Conservation (phyloP, 2,329 filamentous ascomycete genomes). For the Pseudocercospora fuligena region DNA sequence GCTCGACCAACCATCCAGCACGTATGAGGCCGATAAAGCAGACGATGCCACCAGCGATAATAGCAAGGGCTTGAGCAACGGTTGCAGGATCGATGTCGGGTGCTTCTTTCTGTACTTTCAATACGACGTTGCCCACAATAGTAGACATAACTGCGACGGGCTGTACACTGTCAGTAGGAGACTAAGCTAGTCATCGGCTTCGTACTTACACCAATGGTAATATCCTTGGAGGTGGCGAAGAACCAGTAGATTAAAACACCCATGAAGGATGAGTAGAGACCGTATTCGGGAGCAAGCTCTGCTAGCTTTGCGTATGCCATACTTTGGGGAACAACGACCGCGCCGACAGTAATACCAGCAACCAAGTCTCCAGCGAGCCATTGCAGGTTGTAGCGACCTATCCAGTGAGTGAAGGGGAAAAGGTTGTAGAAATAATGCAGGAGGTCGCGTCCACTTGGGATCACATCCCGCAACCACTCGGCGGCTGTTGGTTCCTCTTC, state of each 20-base stretch:
- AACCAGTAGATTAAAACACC: conserved; percentile 96
- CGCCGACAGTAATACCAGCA: conserved; percentile 77
- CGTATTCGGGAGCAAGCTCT: conserved; percentile 78
- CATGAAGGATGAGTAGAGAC: conserved; percentile 94
- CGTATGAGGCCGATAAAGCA: conserved; percentile 77
- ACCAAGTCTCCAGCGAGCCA: conserved; percentile 91
- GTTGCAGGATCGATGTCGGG: conserved; percentile 66
- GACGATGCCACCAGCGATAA: conserved; percentile 79
- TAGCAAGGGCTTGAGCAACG: conserved; percentile 76
- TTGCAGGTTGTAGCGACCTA: conserved; percentile 81
- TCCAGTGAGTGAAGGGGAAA: conserved; percentile 92
- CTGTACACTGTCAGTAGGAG: conserved; percentile 48
- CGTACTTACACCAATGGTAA: conserved; percentile 82
- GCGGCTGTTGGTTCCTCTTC: conserved; percentile 76
- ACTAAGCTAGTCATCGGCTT: neutral
- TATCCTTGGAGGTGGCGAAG: conserved; percentile 97
- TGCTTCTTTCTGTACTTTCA: conserved; percentile 61
- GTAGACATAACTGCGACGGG: conserved; percentile 96
- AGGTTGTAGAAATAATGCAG: conserved; percentile 69
- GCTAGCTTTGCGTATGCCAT: conserved; percentile 94
- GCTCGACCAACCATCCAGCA: conserved; percentile 86
- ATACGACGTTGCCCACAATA: conserved; percentile 80
- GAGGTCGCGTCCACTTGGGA: conserved; percentile 63
- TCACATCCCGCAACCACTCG: conserved; percentile 71
- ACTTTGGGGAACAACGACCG: conserved; percentile 89